Base-by-base conservation (phyloP, 441 rosid genomes). In the Bocquillonia castaneifolia region DNA sequence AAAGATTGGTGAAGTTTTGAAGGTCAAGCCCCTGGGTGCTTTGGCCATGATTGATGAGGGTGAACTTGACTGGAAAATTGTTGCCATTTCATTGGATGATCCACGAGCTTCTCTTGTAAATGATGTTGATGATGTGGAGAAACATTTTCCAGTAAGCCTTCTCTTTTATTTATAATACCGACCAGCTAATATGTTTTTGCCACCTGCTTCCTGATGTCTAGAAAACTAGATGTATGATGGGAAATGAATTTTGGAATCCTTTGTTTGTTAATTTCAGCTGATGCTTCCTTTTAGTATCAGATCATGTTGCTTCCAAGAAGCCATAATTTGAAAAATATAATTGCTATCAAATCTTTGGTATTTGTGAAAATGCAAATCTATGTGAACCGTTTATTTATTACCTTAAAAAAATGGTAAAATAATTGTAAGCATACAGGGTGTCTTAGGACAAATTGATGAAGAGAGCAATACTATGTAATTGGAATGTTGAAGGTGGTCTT, bases 21-120 rank as follows among this genome's bases (percentile, higher is more conserved):
- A 75, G 72, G 83, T 92, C 78, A 89, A 88, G 77, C 97, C 97
- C 44, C 64, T 89, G 79, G 94, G 82, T 70, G 92, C 90, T 64
- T 74, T 89, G 68, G 97, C 96, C 60, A 89, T 92, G 97, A 82
- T 88, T 79, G 97, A 92, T 70, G 97, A 92, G 77, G 97, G 94
- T 57, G 97, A 92, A 71, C 87, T 92, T 58, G 96, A 92, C 80
- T 92, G 96, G 97, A 92, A 92, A 77, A 85, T 89, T 66, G 88
- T 92, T 69, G 92, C 91, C 31, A 88, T 92, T 78, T 88, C 97
- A 44, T 56, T 92, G 83, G 92, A 92, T 74, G 96, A 92, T 66
- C 94, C 96, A 48, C 88, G 82, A 72, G 92, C 97, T 81, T 79
- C 92, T 74, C 91, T 89, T 66, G 90, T 92, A 37, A 83, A 89